phyloP scores from a whole-genome alignment of 1,139 yeast genomes.

The Meyerozyma athensensis region DNA sequence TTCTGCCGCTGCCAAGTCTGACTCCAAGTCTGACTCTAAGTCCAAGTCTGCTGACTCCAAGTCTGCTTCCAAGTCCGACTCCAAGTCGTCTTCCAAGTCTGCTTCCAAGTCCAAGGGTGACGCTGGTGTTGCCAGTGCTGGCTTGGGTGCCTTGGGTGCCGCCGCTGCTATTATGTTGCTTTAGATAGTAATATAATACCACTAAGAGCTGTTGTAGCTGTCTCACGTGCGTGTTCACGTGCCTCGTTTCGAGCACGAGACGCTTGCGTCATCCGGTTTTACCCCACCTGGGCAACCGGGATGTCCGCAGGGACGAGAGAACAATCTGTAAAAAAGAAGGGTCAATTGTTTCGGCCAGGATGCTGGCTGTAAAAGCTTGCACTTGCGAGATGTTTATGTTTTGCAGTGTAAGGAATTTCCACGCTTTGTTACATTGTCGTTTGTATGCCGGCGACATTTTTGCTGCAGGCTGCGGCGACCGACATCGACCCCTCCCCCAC shows the following conservation, averaged over 20 bases:
- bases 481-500: slow-evolving; percentile 3
- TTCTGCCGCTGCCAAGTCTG: slow-evolving; percentile 5
- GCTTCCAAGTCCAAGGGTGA: slow-evolving; percentile 12
- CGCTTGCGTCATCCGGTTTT: no score
- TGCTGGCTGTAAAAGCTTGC: no score
- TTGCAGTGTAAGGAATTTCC: no score
- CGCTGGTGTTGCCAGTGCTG: slow-evolving; percentile 17
- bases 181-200: slow-evolving; percentile 11
- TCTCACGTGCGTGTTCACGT: background rate
- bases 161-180: slow-evolving; percentile 26
- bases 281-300: no score
- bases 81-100: slow-evolving; percentile 8
- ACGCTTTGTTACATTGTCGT: background rate
- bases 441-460: background rate
- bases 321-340: no score
- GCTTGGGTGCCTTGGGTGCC: slow-evolving; percentile 24
- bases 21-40: slow-evolving; percentile 6
- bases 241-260: background rate
- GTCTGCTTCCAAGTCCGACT: slow-evolving; percentile 7
- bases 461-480: slow-evolving; percentile 1
- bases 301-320: no score
- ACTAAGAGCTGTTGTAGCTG: background rate
- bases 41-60: slow-evolving; percentile 6
- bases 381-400: background rate
- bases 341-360: no score